Evolutionary conservation across 495 filamentous ascomycete genomes (phyloP), one percentile per base, ranked within the genome.

Genomic region (Talaromyces nanjingensis): DNA sequence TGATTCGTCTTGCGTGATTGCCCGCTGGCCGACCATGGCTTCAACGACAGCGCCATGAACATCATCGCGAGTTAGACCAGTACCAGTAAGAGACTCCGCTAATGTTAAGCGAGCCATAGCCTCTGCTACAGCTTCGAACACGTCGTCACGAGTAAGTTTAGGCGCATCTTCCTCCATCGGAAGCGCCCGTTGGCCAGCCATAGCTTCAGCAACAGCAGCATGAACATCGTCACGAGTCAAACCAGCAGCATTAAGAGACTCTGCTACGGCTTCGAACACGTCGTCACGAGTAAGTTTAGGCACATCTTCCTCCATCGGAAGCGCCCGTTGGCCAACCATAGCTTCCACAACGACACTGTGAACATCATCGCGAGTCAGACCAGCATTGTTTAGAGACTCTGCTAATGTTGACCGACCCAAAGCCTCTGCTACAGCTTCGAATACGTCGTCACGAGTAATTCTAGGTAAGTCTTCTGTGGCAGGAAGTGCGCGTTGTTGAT

Each of bases 81-180:
- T 67, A 6, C 20, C 16, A 22, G 25, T 22, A 1, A 56, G 27
- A 20, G 39, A 31, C n/a, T 62, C 60, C 1, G 27, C 25, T 9
- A 29, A 14, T 54, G 42, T 42, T 31, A 20, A 31, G 12, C 42
- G 60, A 31, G n/a, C 29, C 60, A 62, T 53, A 5, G 75, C 76
- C 57, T 79, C 75, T 6, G 75, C 73, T 18, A 81, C 68, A 2
- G 77, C 77, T 53, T 73, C 75, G 27, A 80, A 66, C 16, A 81
- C 77, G n/a, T 80, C 79, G 20, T 85, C 79, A 4, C 72, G 74
- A 63, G 68, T 76, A 63, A 84, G 75, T 20, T 84, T 82, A 29
- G 77, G 42, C 16, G 7, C 39, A 33, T 47, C 16, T 2, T 52
- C 47, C 14, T 62, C 22, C 9, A 16, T 22, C 16, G 12, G 22